A percentile compares a stretch with the other conserved stretches of the same genome.
Evolutionary conservation across 148 eudicot species (phyloP).

Genomic region (Heliosperma pusillum): DNA sequence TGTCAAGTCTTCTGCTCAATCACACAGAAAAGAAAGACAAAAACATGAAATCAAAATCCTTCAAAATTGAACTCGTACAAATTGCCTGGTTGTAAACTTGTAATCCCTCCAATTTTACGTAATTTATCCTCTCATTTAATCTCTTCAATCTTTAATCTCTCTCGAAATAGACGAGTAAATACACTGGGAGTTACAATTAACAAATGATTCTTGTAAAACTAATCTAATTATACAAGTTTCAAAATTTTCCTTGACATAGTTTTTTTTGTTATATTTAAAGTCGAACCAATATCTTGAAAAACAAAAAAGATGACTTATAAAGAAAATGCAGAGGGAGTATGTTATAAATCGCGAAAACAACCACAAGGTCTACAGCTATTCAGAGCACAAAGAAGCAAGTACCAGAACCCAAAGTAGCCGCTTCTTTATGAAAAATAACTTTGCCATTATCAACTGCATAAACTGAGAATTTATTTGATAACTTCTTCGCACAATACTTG

Average conservation of each 20-base stretch:
- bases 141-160: neutral
- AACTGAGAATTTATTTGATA: conserved; percentile 43
- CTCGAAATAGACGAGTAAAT: too few species aligned
- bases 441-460: conserved; percentile 65
- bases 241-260: too few species aligned
- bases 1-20: conserved; percentile 23
- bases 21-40: conserved; percentile 15
- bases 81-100: too few species aligned
- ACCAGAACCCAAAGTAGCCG: conserved; percentile 29
- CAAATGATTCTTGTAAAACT: too few species aligned
- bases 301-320: neutral
- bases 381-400: conserved; percentile 16
- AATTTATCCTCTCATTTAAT: neutral
- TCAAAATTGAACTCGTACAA: neutral
- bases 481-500: conserved; percentile 65
- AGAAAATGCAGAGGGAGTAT: neutral
- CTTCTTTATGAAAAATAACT: conserved; percentile 43
- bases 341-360: neutral
- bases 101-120: neutral
- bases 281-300: neutral
- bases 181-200: neutral
- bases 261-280: too few species aligned
- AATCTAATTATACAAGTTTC: neutral
- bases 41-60: conserved; percentile 4
- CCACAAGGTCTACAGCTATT: neutral